phyloP scores from a whole-genome alignment of 139 green algal species.

The Chlamydomonas incerta region DNA sequence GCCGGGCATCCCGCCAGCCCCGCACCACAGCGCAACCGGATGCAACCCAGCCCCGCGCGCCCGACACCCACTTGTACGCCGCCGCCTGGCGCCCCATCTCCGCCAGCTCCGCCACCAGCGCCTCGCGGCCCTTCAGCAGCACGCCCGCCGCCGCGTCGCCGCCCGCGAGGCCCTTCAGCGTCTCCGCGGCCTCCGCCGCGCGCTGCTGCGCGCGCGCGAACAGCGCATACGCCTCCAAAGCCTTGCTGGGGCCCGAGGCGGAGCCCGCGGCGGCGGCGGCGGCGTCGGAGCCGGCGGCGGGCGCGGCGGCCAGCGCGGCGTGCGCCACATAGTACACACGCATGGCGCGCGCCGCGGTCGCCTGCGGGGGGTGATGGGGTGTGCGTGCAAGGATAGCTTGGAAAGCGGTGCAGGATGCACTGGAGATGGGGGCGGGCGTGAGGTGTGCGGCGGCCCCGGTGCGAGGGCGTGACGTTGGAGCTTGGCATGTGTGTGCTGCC shows the following conservation, averaged over 20 bases:
- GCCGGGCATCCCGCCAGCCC: too few relatives aligned
- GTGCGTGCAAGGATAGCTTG: background rate
- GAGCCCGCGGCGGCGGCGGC: background rate
- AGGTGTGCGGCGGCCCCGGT: too few relatives aligned
- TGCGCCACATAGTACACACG: constrained; percentile 73
- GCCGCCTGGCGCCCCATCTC: constrained; percentile 8
- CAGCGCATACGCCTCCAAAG: constrained; percentile 73
- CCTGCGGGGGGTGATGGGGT: constrained; percentile 30
- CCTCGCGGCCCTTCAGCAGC: constrained; percentile 13
- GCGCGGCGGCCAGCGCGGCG: constrained; percentile 52
- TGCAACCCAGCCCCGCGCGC: too few relatives aligned
- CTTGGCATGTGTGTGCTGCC: too few relatives aligned
- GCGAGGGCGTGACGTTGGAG: too few relatives aligned
- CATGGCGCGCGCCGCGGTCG: constrained; percentile 54
- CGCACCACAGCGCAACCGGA: too few relatives aligned
- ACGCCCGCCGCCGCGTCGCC: background rate
- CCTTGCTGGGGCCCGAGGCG: constrained; percentile 21
- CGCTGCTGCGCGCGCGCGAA: constrained; percentile 67
- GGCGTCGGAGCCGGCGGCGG: background rate
- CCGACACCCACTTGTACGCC: constrained; percentile 45
- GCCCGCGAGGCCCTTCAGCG: constrained; percentile 4
- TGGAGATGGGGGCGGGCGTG: too few relatives aligned
- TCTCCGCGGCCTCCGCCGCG: constrained; percentile 36
- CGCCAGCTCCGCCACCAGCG: constrained; percentile 35
- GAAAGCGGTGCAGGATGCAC: background rate